phyloP scores from a whole-genome alignment of 1,284 basidiomycete genomes.

The Ustilago loliicola region DNA sequence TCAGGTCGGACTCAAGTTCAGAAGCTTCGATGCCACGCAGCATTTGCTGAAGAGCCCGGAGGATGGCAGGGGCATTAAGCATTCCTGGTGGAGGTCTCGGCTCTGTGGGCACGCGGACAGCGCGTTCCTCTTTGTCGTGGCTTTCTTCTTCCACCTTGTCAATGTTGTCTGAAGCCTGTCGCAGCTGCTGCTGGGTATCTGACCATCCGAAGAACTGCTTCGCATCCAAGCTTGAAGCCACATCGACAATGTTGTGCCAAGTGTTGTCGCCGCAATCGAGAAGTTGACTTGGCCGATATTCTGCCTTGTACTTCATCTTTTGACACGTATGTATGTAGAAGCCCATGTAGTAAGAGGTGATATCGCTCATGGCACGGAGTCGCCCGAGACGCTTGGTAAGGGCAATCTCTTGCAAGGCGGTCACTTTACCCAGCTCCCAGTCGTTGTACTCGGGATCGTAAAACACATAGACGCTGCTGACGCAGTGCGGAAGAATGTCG shows the following conservation, averaged over 20 bases:
- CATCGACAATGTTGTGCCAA: slow-evolving; percentile 27
- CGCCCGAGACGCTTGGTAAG: slow-evolving; percentile 53
- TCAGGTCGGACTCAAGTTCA: neutral
- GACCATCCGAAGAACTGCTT: slow-evolving; percentile 28
- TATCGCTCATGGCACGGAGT: slow-evolving; percentile 15
- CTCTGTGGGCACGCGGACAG: slow-evolving; percentile 43
- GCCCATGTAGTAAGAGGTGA: slow-evolving; percentile 54
- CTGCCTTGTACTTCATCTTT: slow-evolving; percentile 98
- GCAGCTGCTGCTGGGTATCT: slow-evolving; percentile 1
- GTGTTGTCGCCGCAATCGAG: slow-evolving; percentile 74
- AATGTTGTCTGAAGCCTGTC: neutral
- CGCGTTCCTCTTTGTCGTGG: slow-evolving; percentile 41
- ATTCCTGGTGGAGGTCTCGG: slow-evolving; percentile 67
- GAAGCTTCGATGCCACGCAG: slow-evolving; percentile 10
- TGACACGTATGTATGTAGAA: slow-evolving; percentile 74
- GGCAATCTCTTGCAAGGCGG: slow-evolving; percentile 61
- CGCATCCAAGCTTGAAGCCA: slow-evolving; percentile 15
- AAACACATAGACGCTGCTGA: slow-evolving; percentile 96
- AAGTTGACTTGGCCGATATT: slow-evolving; percentile 88
- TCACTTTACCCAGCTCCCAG: slow-evolving; percentile 82
- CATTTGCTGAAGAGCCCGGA: slow-evolving; percentile 19
- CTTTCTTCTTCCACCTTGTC: slow-evolving; percentile 27
- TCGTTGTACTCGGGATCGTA: slow-evolving; percentile 84
- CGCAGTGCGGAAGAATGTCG: slow-evolving; percentile 88
- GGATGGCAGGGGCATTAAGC: slow-evolving; percentile 59